Base-by-base conservation (phyloP, 1,284 basidiomycete species). In the Pyrrhoderma noxium region DNA sequence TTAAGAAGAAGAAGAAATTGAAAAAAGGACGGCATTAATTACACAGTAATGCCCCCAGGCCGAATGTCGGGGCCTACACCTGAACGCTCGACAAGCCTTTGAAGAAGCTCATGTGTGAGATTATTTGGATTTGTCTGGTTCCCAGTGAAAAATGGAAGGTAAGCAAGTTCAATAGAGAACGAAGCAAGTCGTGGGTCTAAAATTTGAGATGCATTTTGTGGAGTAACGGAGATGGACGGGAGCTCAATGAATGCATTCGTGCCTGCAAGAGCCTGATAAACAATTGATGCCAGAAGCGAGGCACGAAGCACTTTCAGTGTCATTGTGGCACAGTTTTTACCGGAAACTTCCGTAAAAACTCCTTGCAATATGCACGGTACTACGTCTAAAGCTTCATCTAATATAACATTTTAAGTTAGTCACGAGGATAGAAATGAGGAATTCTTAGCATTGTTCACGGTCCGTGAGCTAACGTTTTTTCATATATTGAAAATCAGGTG, bases 31-130 rank as follows among this genome's bases (percentile, higher is more conserved):
- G 9, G 25, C 31, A n/a, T 31, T 14, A 49, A 58, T 8, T 52
- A 64, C 62, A 67, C 62, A 13, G 67, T 66, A 34, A 68, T 67
- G 7, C 67, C 67, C 21, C 67, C 67, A 7, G 67, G 67, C 8
- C 67, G 58, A 18, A 65, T 54, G 37, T 64, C 64, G 3, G 64
- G 63, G 13, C 65, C 63, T 3, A 63, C 60, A 4, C 67, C 67
- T 11, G 67, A 65, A 16, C 67, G 56, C 19, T 66, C 62, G 1
- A 63, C 65, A n/a, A 68, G 52, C n/a, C 61, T 51, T 39, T 62
- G 56, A 57, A 69, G 59, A 18, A 67, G 55, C 38, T 62, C 59
- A 42, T 60, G 53, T 21, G 66, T 66, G 23, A 69, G 58, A 16
- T 56, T 9, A 50, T 69, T 68, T 11, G 67, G 67, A 45, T 60